phyloP scores from a whole-genome alignment of 768 basidiomycete genomes.

The Termitomyces sp. region DNA sequence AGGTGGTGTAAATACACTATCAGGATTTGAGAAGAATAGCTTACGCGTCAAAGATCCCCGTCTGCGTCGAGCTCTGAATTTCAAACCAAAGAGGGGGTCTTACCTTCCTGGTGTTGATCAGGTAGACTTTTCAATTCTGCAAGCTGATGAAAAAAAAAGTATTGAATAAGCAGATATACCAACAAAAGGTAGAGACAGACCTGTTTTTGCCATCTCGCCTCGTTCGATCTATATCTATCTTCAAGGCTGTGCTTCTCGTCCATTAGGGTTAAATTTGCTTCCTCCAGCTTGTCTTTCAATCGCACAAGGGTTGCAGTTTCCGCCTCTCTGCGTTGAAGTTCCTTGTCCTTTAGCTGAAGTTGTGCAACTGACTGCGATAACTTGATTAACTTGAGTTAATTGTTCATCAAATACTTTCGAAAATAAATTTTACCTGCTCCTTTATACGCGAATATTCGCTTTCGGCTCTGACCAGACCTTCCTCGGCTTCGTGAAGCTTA shows the following conservation, averaged over 20 bases:
- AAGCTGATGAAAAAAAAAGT: background rate
- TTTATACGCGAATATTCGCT: conserved; percentile 23
- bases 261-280: background rate
- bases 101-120: background rate
- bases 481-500: conserved; percentile 22
- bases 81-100: background rate
- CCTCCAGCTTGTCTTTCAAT: background rate
- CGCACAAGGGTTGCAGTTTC: background rate
- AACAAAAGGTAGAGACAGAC: background rate
- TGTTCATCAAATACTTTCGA: background rate
- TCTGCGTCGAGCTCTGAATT: background rate
- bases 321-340: background rate
- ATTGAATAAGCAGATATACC: background rate
- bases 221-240: background rate
- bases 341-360: background rate
- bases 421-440: conserved; percentile 16
- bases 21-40: background rate
- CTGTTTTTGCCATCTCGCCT: background rate
- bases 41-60: background rate
- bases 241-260: background rate
- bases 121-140: background rate
- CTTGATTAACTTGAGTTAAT: background rate
- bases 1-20: background rate
- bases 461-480: conserved; percentile 23
- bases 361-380: background rate